Percentiles rank a stretch among this genome's conserved stretches.
Conservation (phyloP, 78 protist species). For the Pigoraptor vietnamica region DNA sequence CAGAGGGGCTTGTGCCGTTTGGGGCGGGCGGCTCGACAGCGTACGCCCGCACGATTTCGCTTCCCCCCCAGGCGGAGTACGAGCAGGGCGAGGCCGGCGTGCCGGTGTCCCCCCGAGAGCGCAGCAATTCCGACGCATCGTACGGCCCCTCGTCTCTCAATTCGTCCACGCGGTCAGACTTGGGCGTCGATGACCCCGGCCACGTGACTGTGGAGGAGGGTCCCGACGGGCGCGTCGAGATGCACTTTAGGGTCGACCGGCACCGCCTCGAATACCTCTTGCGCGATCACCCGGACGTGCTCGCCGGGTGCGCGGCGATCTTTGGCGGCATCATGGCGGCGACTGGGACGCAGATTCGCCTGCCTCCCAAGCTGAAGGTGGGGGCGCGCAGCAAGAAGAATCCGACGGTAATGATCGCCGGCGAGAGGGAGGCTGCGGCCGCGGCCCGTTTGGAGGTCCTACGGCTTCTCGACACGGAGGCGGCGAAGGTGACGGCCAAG, state of each 20-base stretch:
- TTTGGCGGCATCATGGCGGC: background rate
- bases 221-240: background rate
- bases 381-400: background rate
- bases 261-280: background rate
- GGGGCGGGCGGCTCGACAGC: background rate
- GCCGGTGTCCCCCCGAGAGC: background rate
- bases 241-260: background rate
- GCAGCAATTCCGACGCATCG: background rate
- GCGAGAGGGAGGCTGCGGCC: background rate
- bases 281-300: background rate
- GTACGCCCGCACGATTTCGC: background rate
- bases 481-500: background rate
- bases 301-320: background rate
- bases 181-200: background rate
- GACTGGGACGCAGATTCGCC: background rate
- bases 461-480: background rate
- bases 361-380: background rate
- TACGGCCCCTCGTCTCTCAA: background rate
- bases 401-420: background rate
- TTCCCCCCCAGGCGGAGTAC: background rate
- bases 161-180: background rate
- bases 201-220: background rate
- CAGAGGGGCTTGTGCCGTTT: too few species aligned
- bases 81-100: background rate
- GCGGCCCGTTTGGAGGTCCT: background rate